phyloP scores from a whole-genome alignment of 139 green algal species.

The Chlorella sorokiniana region DNA sequence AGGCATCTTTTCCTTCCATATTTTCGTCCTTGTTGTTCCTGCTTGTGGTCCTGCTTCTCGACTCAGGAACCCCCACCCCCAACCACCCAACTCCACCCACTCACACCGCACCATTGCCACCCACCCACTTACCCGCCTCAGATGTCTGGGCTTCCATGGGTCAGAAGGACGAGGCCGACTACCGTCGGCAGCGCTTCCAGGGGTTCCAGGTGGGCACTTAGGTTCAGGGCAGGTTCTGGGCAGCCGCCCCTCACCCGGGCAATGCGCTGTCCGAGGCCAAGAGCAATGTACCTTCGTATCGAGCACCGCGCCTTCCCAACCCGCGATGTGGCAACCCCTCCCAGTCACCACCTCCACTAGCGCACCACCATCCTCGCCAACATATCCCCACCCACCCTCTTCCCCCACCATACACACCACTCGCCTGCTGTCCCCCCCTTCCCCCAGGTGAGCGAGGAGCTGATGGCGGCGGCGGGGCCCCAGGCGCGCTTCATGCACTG shows the following conservation, averaged over 20 bases:
- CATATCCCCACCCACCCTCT: not conserved
- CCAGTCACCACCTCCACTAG: too few relatives aligned
- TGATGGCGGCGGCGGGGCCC: conserved; percentile 88
- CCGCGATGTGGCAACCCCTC: too few relatives aligned
- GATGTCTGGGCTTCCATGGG: conserved; percentile 99
- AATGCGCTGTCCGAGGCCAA: too few relatives aligned
- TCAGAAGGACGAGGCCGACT: conserved; percentile 94
- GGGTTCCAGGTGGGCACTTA: conserved; percentile 79
- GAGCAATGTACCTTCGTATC: too few relatives aligned
- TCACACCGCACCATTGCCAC: not conserved
- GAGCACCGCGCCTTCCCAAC: too few relatives aligned
- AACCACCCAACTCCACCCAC: not conserved
- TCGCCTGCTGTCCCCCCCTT: not conserved
- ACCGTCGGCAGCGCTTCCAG: conserved; percentile 80
- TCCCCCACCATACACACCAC: not conserved
- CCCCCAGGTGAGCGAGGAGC: conserved; percentile 81
- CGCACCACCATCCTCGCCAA: too few relatives aligned
- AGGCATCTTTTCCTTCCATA: too few relatives aligned
- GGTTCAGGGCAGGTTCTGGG: not conserved
- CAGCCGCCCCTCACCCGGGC: too few relatives aligned
- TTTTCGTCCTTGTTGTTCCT: too few relatives aligned
- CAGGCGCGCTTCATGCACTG: conserved; percentile 98
- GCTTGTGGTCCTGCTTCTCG: not conserved
- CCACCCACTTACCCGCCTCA: not conserved
- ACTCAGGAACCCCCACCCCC: not conserved